Base-by-base conservation (phyloP, 768 basidiomycete species). In the Amanita jacksonii region DNA sequence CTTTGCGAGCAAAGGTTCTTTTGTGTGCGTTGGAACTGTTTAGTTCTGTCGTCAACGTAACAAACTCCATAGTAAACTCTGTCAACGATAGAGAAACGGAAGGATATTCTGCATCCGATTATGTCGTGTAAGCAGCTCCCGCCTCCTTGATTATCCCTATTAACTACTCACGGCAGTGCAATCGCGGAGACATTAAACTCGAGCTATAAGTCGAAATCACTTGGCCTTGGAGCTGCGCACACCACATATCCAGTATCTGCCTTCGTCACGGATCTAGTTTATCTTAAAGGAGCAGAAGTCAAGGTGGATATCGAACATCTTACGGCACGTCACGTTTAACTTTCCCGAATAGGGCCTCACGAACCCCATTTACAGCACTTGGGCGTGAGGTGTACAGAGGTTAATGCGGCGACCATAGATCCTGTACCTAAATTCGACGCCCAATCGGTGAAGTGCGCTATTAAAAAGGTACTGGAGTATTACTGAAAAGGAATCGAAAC, bases 61-160 rank as follows among this genome's bases (percentile, higher is more conserved):
- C 8, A 8, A 36, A 22, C 1, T 27, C 38, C 18, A 9, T 51
- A 94, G 92, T 97, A 45, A 97, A 96, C 57, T 68, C 76, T 9
- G 73, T 70, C 51, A 96, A 94, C 54, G 93, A 97, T 56, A 72
- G 92, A 44, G 93, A 97, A 62, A 96, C 92, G 0, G 74, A 79
- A 20, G 84, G 79, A 5, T 94, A 93, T 58, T 77, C 73, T 4
- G 92, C 89, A 0, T 69, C 74, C 3, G 85, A 93, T 63, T 94
- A 94, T 56, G 76, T 97, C 53, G 68, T 64, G 85, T 88, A 52
- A 52, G 69, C 53, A 20, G 4, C 41, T 38, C 3, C 31, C 12
- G 12, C 34, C 38, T 43, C 27, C 20, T n/a, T 25, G 20, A 16
- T 5, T 41, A 48, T 22, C 44, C 46, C 39, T 52, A 46, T 47